phyloP scores from a whole-genome alignment of 2,329 filamentous ascomycete genomes.

The Neoascochyta sp. region DNA sequence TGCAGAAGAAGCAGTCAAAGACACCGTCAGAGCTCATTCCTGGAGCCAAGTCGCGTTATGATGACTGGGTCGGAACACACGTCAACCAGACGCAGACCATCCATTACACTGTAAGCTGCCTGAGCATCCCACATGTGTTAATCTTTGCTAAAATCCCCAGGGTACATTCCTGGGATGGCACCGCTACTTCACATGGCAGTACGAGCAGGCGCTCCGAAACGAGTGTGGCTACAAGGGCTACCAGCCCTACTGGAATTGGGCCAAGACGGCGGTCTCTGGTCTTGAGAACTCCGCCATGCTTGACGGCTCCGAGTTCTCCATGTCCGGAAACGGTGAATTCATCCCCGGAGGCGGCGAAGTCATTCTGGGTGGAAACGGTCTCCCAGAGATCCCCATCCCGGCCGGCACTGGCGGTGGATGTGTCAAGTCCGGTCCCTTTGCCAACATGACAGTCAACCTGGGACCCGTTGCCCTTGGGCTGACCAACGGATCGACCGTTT shows the following conservation, averaged over 20 bases:
- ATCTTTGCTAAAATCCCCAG: too few relatives aligned
- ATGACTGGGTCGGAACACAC: constrained; percentile 39
- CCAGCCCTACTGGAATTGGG: constrained; percentile 54
- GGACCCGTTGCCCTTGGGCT: constrained; percentile 12
- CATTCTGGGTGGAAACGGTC: constrained; percentile 15
- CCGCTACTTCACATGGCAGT: constrained; percentile 40
- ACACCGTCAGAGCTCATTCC: constrained; percentile 25
- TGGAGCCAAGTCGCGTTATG: constrained; percentile 34
- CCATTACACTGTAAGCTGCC: constrained; percentile 33
- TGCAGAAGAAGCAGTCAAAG: constrained; percentile 26
- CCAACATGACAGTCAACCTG: constrained; percentile 32
- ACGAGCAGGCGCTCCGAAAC: constrained; percentile 40
- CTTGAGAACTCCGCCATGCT: constrained; percentile 49
- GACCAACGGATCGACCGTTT: constrained; percentile 20
- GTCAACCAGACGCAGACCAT: constrained; percentile 35
- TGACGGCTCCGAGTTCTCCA: constrained; percentile 50
- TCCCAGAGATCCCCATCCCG: constrained; percentile 37
- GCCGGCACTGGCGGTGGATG: constrained; percentile 55
- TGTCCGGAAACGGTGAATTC: constrained; percentile 46
- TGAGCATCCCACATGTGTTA: constrained; percentile 2
- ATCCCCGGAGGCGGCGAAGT: constrained; percentile 25
- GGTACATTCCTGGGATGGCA: constrained; percentile 41
- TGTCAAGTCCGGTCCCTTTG: constrained; percentile 51
- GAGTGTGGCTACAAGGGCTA: constrained; percentile 44
- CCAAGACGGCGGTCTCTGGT: constrained; percentile 45